These are phyloP conservation scores for Ilex aquifolium DNA, from an alignment of 257 asterid genomes.

Conservation along the genomic window DNA sequence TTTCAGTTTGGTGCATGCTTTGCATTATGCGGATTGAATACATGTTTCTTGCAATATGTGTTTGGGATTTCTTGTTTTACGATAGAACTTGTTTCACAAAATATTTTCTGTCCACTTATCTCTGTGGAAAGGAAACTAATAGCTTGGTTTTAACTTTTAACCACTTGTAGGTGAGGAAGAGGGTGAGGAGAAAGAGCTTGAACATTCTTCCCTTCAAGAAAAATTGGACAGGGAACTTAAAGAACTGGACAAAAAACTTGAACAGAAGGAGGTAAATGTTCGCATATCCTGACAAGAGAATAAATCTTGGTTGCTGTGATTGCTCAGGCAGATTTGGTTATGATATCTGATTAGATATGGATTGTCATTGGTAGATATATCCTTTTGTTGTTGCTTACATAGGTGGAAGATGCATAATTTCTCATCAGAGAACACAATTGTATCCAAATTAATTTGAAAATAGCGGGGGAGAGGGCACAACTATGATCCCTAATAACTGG, in stretches of 20 bases:
- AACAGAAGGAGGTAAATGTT: conserved; percentile 73
- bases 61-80: not conserved
- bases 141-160: not conserved
- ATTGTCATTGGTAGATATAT: not conserved
- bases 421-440: not conserved
- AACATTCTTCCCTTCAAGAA: conserved; percentile 91
- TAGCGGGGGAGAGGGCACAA: not conserved
- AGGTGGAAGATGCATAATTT: not conserved
- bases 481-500: too few species aligned
- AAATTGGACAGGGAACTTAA: conserved; percentile 74
- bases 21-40: too few species aligned
- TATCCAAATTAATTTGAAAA: not conserved
- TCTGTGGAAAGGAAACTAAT: not conserved
- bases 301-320: not conserved
- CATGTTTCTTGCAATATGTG: not conserved
- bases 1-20: not conserved
- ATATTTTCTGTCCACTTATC: not conserved
- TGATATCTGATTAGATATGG: not conserved
- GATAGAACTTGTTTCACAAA: not conserved
- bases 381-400: not conserved
- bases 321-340: not conserved
- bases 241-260: conserved; percentile 86
- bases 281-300: not conserved
- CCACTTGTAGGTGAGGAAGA: conserved; percentile 52
- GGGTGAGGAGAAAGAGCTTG: conserved; percentile 79